Conservation (phyloP, 805 yeast species). For the Candida peoriensis region DNA sequence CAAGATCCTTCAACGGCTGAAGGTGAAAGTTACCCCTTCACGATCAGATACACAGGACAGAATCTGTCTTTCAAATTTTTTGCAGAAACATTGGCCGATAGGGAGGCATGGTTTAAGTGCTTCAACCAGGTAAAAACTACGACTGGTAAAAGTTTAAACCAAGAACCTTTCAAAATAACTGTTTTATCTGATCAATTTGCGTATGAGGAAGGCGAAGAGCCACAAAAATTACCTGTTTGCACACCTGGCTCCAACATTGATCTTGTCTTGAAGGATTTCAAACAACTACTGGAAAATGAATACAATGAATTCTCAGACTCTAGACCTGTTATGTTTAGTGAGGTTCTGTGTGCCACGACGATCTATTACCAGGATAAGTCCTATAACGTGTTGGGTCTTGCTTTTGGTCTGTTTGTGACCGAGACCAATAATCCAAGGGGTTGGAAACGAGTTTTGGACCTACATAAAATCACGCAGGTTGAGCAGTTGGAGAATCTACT, state of each 20-base stretch:
- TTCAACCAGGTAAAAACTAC: constrained; percentile 43
- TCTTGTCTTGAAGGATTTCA: constrained; percentile 31
- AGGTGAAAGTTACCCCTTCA: constrained; percentile 33
- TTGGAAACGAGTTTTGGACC: constrained; percentile 58
- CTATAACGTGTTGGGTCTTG: constrained; percentile 55
- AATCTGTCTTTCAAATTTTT: constrained; percentile 48
- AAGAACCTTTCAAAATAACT: constrained; percentile 51
- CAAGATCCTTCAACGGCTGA: constrained; percentile 6
- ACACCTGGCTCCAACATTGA: constrained; percentile 50
- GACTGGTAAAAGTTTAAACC: constrained; percentile 32
- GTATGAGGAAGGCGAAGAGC: constrained; percentile 49
- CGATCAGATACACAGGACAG: constrained; percentile 55
- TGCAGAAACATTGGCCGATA: constrained; percentile 42
- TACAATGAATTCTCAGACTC: constrained; percentile 24
- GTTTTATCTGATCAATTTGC: constrained; percentile 60
- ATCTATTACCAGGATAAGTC: constrained; percentile 41
- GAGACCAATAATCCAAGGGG: constrained; percentile 20
- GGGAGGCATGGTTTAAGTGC: constrained; percentile 53
- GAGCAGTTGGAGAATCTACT: constrained; percentile 55
- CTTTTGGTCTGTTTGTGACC: constrained; percentile 56
- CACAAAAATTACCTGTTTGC: constrained; percentile 47
- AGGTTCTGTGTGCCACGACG: constrained; percentile 38
- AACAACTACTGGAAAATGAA: constrained; percentile 23
- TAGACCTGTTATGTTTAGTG: constrained; percentile 30
- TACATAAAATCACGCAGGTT: constrained; percentile 50